Conservation (phyloP, 352 stramenopile species). For the Phytophthora sojae region DNA sequence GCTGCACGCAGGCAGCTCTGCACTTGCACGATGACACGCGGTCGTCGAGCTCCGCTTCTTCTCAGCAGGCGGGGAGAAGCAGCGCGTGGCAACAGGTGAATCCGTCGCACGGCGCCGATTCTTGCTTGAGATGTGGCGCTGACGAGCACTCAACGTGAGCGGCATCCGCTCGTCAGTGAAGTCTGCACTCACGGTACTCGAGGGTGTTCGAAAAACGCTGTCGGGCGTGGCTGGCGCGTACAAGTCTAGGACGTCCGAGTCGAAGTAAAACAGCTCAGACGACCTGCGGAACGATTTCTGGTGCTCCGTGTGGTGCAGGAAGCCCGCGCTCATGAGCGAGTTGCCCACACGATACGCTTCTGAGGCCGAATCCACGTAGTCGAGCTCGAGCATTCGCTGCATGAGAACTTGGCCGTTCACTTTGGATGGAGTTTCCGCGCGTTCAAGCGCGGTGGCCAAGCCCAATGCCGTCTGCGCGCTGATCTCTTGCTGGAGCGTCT, state of each 20-base stretch:
- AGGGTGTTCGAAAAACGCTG: slow-evolving; percentile 9
- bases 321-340: slow-evolving; percentile 67
- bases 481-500: slow-evolving; percentile 59
- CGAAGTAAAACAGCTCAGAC: slow-evolving; percentile 61
- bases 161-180: slow-evolving; percentile 22
- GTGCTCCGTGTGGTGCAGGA: slow-evolving; percentile 70
- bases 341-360: slow-evolving; percentile 68
- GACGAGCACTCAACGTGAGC: not conserved
- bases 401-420: slow-evolving; percentile 63
- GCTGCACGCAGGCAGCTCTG: slow-evolving; percentile 37
- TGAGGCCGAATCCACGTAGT: slow-evolving; percentile 53
- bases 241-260: slow-evolving; percentile 41
- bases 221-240: slow-evolving; percentile 29
- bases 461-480: slow-evolving; percentile 44
- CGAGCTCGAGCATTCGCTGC: slow-evolving; percentile 67
- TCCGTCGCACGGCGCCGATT: slow-evolving; percentile 30
- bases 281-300: slow-evolving; percentile 56
- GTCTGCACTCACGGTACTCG: not conserved
- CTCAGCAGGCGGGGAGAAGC: slow-evolving; percentile 34
- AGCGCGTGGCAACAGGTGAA: slow-evolving; percentile 31
- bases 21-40: slow-evolving; percentile 27
- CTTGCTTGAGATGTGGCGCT: slow-evolving; percentile 9
- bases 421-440: slow-evolving; percentile 37
- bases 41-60: slow-evolving; percentile 40
- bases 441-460: slow-evolving; percentile 40